Conservation (phyloP, 345 rosid species). For the Noccaea bulbosa region DNA sequence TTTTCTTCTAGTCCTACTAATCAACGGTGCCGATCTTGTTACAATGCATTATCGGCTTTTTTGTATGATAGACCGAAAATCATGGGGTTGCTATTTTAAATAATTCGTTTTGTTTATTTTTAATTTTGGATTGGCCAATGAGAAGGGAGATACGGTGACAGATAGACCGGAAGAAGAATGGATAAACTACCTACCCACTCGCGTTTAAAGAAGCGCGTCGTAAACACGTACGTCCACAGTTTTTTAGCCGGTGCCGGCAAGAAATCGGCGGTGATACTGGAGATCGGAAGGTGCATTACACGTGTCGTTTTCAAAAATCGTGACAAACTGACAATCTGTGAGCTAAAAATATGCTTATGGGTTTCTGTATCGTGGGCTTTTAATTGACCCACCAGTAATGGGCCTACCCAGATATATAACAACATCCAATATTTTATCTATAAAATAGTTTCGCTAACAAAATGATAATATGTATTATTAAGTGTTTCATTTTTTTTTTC, state of each 20-base stretch:
- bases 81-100: constrained; percentile 21
- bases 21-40: constrained; percentile 5
- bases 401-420: not conserved
- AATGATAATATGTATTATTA: no score
- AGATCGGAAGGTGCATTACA: not conserved
- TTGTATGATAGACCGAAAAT: constrained; percentile 24
- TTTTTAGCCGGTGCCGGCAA: not conserved
- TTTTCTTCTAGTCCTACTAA: not conserved
- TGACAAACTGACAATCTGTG: not conserved
- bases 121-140: constrained; percentile 20
- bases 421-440: no score
- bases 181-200: constrained; percentile 8
- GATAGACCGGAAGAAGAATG: constrained; percentile 1
- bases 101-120: not conserved
- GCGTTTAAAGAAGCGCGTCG: constrained; percentile 24
- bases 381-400: constrained; percentile 2
- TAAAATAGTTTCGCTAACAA: no score
- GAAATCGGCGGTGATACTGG: not conserved
- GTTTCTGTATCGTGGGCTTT: not conserved
- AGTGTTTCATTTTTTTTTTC: not conserved
- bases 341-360: not conserved
- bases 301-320: not conserved
- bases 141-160: constrained; percentile 13
- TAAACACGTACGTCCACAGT: not conserved
- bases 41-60: not conserved